A percentile compares a stretch with the other conserved stretches of the same genome.
These are phyloP conservation scores for Chrysopogon serrulatus DNA, from an alignment of 176 grass and related monocot species.

Conservation along the genomic window DNA sequence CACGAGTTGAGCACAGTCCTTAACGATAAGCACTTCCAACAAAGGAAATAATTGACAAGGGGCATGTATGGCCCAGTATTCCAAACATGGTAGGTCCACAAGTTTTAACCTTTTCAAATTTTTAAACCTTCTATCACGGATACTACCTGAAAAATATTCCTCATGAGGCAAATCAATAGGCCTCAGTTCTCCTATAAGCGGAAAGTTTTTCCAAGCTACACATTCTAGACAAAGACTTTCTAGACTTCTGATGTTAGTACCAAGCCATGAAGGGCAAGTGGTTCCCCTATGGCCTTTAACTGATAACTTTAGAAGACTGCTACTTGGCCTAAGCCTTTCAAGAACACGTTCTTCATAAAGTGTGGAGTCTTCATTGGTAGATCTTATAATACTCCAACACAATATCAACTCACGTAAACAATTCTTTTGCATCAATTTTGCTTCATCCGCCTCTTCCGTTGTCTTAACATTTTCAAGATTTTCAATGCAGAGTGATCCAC, in stretches of 20 bases:
- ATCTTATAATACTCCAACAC: accelerated
- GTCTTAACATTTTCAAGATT: background rate
- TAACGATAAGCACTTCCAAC: background rate
- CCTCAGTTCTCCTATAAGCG: background rate
- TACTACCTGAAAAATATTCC: background rate
- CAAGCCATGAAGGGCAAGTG: background rate
- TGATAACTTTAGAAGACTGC: background rate
- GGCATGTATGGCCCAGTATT: background rate
- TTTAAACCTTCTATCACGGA: background rate
- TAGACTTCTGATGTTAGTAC: background rate
- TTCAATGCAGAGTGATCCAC: background rate
- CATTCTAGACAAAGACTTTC: background rate
- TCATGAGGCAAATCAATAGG: background rate
- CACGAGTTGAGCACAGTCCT: background rate
- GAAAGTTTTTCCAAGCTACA: background rate
- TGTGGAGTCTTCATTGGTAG: no score
- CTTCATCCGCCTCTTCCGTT: background rate
- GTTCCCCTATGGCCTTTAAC: background rate
- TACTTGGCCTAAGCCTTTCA: background rate
- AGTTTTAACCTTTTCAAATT: background rate
- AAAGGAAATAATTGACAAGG: background rate
- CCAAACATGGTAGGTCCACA: accelerated
- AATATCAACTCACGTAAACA: background rate
- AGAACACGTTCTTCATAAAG: no score
- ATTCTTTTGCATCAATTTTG: background rate